Evolutionary conservation across 1,284 basidiomycete species (phyloP), one percentile per base, ranked within the genome.

Genomic region (Microbotryum intermedium): DNA sequence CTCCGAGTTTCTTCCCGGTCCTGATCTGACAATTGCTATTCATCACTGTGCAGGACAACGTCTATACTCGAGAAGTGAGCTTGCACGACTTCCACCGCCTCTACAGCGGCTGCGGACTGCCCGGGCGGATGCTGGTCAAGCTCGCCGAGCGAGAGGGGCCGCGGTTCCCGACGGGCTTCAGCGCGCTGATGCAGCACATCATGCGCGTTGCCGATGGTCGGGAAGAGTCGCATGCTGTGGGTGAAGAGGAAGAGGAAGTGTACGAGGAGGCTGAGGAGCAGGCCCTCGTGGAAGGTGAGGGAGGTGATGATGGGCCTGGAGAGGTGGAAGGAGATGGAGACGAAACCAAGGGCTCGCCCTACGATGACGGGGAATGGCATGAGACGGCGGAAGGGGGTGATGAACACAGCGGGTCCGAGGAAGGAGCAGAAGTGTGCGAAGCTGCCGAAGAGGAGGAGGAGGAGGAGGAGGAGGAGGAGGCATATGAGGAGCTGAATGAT

Each of bases 41-140:
- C 20, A 43, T 18, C 10, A n/a, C 0, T 30, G 5, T 1, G 13
- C 57, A 71, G 70, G 70, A 71, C 62, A 71, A 68, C 53, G 55
- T 67, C 39, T 69, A 70, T 53, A 50, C 59, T 13, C 50, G 58
- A 10, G 57, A 67, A 47, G 59, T 70, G 8, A 64, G 62, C 20
- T 53, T 71, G 44, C 57, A 62, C 50, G 70, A 71, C 50, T 62
- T 71, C 23, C 67, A 70, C 53, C 64, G 69, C n/a, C 60, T 71
- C 29, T 60, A 70, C 29, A 52, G 63, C 28, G 70, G 70, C 13
- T 70, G 69, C 57, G 50, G 60, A 16, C 61, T 68, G 25, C 66
- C 67, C 2, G 67, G 66, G 2, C 59, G 67, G 13, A 61, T 71
- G 5, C 66, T 67, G 29, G 55, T 68, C 1, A 55, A 55, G 7